phyloP scores from a whole-genome alignment of 148 eudicot genomes.

The Drosera capensis region DNA sequence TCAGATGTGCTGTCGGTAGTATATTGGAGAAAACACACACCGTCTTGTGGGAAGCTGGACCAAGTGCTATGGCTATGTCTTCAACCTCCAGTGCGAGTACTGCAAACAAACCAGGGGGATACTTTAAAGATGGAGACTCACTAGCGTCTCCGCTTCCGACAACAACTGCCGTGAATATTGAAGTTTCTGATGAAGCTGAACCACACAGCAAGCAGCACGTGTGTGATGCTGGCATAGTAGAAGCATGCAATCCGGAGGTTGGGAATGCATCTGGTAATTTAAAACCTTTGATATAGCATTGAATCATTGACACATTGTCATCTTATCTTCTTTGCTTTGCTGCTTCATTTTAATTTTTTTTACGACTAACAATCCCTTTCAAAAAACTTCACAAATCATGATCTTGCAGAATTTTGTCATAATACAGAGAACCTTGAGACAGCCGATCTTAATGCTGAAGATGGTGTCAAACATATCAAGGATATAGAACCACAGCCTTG shows the following conservation, averaged over 20 bases:
- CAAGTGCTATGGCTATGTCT: constrained; percentile 11
- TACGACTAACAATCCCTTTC: too few species aligned
- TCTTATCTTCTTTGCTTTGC: background rate
- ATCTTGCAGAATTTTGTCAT: constrained; percentile 8
- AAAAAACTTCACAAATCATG: background rate
- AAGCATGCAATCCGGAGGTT: background rate
- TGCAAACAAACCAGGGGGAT: constrained; percentile 9
- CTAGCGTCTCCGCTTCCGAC: constrained; percentile 5
- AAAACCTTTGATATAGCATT: background rate
- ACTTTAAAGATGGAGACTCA: constrained; percentile 3
- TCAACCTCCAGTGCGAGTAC: constrained; percentile 10
- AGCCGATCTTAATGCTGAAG: too few species aligned
- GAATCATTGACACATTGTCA: background rate
- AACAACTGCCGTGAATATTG: constrained; percentile 3
- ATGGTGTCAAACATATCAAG: too few species aligned
- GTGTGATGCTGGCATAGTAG: background rate
- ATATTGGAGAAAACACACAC: constrained; percentile 11
- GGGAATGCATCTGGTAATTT: constrained; percentile 11
- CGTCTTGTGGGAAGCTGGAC: constrained; percentile 14
- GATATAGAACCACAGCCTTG: too few species aligned
- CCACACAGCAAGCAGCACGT: constrained; percentile 1
- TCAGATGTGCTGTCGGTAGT: constrained; percentile 28
- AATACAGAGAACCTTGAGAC: constrained; percentile 11
- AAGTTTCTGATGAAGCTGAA: constrained; percentile 5
- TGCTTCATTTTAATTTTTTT: constrained; percentile 1